phyloP scores from a whole-genome alignment of 306 rosid species.

The Dryas octopetala region DNA sequence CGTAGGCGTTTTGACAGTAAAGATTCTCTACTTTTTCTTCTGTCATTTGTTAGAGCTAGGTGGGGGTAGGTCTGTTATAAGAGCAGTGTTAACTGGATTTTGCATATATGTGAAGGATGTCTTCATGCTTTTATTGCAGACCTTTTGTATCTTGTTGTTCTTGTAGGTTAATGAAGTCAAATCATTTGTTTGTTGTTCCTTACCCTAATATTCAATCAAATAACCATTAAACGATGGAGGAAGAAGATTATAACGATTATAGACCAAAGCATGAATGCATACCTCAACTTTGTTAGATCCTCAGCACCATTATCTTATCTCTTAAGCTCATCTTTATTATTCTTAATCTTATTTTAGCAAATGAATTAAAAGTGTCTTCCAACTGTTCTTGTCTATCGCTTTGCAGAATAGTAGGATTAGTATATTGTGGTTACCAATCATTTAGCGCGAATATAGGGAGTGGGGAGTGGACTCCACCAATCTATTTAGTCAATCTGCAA shows the following conservation, averaged over 20 bases:
- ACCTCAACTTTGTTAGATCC: neutral
- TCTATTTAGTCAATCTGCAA: conserved; percentile 5
- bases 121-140: conserved; percentile 15
- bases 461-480: conserved; percentile 23
- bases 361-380: neutral
- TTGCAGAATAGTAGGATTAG: neutral
- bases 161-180: conserved; percentile 13
- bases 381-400: neutral
- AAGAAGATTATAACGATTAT: too few relatives aligned
- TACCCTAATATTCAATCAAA: neutral
- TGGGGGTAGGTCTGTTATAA: conserved; percentile 19
- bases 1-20: conserved; percentile 17
- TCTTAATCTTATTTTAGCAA: neutral
- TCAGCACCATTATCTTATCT: neutral
- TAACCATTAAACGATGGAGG: too few relatives aligned
- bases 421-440: conserved; percentile 26
- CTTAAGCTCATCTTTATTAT: neutral
- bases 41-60: conserved; percentile 17
- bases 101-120: conserved; percentile 15
- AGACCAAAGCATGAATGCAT: too few relatives aligned
- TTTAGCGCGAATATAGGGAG: conserved; percentile 57
- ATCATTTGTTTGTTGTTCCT: conserved; percentile 20
- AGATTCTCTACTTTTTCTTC: conserved; percentile 19
- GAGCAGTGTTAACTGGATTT: conserved; percentile 17
- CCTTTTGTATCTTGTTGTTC: conserved; percentile 13